Base-by-base conservation (phyloP, 2,329 filamentous ascomycete genomes). In the Exophiala sp. region DNA sequence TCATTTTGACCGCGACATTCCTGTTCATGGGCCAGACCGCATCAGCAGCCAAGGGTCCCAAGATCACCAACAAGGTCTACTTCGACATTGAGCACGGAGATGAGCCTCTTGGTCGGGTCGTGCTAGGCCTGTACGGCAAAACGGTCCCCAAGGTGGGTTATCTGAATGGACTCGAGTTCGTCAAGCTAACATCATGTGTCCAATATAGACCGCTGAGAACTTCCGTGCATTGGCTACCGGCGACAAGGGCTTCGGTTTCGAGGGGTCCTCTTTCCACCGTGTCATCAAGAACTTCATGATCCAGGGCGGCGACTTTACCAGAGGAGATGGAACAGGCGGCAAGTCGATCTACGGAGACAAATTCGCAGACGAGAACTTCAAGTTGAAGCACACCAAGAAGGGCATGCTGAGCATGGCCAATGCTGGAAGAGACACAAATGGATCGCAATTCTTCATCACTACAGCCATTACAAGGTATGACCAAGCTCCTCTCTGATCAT, bases 51-150 rank as follows among this genome's bases (percentile, higher is more conserved):
- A 90, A 92, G 78, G 92, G 94, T 43, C 92, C 90, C 60, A 95
- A 94, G 84, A 92, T 96, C 78, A 96, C 91, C 66, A 80, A 89
- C 80, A 96, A 78, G 80, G 82, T 86, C 65, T 86, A 79, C 71
- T 85, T 86, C 62, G 83, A 86, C 65, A 82, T 86, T 54, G 73
- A 79, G 62, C 80, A 85, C 69, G 83, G 80, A 56, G 83, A 83
- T 61, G 77, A 86, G 68, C 69, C 78, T 24, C 62, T 86, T 48
- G 83, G 83, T 43, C 73, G 82, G 50, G 75, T 86, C 64, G 80
- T 84, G 40, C 78, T 86, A 24, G 83, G 83, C 61, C 75, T 86
- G 47, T 86, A 86, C 65, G 83, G 83, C 70, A 85, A 84, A 75
- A 85, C 83, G 47, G 80, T 83, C 33, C 83, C 83, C 53, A 82